phyloP scores from a whole-genome alignment of 2,329 filamentous ascomycete species.

The Nannizzia gypsea region DNA sequence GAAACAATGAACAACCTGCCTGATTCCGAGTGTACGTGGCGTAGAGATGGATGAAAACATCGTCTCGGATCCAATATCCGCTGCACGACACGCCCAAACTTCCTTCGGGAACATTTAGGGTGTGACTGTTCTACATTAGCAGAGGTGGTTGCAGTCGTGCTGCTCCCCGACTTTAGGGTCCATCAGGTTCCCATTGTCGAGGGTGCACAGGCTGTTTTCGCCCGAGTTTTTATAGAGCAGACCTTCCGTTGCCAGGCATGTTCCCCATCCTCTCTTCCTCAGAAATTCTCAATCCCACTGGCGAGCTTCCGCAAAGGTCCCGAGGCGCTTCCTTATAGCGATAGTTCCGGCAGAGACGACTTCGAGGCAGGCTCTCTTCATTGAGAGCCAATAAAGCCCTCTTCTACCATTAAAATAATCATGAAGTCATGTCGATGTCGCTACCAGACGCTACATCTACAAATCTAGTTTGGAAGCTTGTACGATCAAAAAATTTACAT shows the following conservation, averaged over 20 bases:
- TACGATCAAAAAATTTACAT: background rate
- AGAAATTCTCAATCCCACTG: background rate
- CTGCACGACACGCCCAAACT: background rate
- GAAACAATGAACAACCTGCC: background rate
- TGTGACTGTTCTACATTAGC: background rate
- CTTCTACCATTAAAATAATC: background rate
- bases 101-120: background rate
- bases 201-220: background rate
- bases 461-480: background rate
- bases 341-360: background rate
- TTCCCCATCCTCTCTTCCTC: background rate
- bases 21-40: background rate
- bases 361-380: background rate
- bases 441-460: background rate
- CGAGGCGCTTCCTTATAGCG: too few relatives aligned
- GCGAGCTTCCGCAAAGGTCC: background rate
- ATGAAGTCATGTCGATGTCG: background rate
- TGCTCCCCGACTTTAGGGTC: background rate
- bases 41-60: background rate
- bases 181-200: background rate
- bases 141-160: background rate
- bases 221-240: background rate
- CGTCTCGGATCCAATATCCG: background rate
- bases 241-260: background rate
- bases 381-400: background rate